phyloP scores from a whole-genome alignment of 2,329 filamentous ascomycete species.

The Amauroascus verrucosus region DNA sequence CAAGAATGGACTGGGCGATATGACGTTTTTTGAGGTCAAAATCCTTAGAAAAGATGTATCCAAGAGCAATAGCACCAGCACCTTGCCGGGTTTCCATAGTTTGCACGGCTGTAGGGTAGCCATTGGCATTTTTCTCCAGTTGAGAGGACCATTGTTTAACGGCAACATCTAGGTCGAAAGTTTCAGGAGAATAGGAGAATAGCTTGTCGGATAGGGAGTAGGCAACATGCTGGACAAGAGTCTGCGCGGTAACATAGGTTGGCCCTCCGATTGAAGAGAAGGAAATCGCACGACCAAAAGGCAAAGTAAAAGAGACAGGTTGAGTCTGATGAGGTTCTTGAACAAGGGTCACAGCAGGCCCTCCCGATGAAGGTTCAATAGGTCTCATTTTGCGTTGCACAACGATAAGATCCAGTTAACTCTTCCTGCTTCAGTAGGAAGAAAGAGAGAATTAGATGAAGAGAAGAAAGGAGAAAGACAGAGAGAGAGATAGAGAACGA shows the following conservation, averaged over 20 bases:
- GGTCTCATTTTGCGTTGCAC: conserved; percentile 14
- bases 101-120: conserved; percentile 66
- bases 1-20: conserved; percentile 82
- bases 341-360: background rate
- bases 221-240: conserved; percentile 88
- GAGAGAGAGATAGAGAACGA: background rate
- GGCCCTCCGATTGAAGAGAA: conserved; percentile 54
- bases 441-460: background rate
- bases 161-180: conserved; percentile 80
- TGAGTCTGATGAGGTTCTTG: background rate
- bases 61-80: conserved; percentile 81
- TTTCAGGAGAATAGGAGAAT: conserved; percentile 90
- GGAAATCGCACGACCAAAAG: conserved; percentile 20
- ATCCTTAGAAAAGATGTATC: conserved; percentile 96
- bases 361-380: conserved; percentile 14
- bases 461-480: background rate
- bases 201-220: conserved; percentile 94
- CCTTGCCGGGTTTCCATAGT: conserved; percentile 78
- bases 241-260: conserved; percentile 86
- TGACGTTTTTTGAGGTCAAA: conserved; percentile 86
- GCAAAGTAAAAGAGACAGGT: conserved; percentile 5
- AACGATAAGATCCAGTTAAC: too few species aligned
- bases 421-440: too few species aligned
- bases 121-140: conserved; percentile 68
- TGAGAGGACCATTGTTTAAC: conserved; percentile 64